Percentiles rank a stretch among this genome's conserved stretches.
Evolutionary conservation across 352 stramenopile species (phyloP).

Genomic region (Phytophthora tubulina): DNA sequence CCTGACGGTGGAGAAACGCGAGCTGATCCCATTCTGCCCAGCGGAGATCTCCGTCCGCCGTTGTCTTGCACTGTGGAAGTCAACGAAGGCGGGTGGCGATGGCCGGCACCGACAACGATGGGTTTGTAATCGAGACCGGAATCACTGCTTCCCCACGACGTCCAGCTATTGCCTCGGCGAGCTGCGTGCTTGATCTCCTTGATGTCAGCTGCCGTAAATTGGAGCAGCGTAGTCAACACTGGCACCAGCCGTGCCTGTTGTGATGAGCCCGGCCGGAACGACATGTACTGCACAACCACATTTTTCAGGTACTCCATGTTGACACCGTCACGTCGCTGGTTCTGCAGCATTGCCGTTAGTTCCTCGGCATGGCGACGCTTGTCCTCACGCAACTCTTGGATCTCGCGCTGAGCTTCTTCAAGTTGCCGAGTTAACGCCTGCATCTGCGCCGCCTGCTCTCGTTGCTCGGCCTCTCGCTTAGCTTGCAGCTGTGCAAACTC

Average conservation of each 20-base stretch:
- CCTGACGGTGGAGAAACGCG: constrained; percentile 29
- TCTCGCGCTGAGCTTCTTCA: constrained; percentile 51
- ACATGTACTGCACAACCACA: constrained; percentile 92
- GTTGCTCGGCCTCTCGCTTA: constrained; percentile 76
- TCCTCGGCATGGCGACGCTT: constrained; percentile 74
- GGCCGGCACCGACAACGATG: constrained; percentile 50
- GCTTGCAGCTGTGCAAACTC: constrained; percentile 89
- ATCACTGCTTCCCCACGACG: constrained; percentile 64
- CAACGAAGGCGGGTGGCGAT: constrained; percentile 41
- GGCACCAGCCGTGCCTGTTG: constrained; percentile 82
- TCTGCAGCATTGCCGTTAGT: constrained; percentile 80
- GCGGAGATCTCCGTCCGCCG: constrained; percentile 21
- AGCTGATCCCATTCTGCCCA: constrained; percentile 28
- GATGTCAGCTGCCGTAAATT: constrained; percentile 82
- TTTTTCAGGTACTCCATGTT: constrained; percentile 95
- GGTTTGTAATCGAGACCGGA: constrained; percentile 66
- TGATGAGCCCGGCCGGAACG: constrained; percentile 83
- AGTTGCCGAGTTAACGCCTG: constrained; percentile 60
- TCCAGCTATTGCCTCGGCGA: constrained; percentile 75
- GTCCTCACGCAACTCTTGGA: constrained; percentile 67
- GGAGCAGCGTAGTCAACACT: constrained; percentile 86
- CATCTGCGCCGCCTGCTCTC: constrained; percentile 64
- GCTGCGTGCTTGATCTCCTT: constrained; percentile 79
- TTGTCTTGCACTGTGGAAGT: constrained; percentile 18
- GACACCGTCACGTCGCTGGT: constrained; percentile 83